Evolutionary conservation across 1,139 yeast species (phyloP), one percentile per base, ranked within the genome.

Genomic region (Zhuliangozyma parablackwelliae): DNA sequence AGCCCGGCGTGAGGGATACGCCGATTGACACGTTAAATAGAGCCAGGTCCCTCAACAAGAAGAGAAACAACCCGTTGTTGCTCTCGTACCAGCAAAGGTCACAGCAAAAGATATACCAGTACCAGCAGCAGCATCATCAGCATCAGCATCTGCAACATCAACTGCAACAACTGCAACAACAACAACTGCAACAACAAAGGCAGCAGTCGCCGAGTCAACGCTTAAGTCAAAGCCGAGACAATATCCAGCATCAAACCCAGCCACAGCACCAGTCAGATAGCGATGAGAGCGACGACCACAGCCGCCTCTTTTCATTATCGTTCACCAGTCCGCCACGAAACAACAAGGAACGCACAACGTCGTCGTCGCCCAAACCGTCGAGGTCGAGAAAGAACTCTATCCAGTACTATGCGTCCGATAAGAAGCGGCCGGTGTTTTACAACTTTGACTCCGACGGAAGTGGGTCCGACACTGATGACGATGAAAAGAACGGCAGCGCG

Each of bases 391-490:
- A 53, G 42, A 55, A 56, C 35, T 59, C 69, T 6, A 45, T 65
- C 37, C 62, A 60, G 44, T 63, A 63, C 40, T 53, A 58, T 26
- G 66, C 68, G 6, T 55, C 67, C 1, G 30, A 30, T 12, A 45
- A 49, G 37, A 44, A 45, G 38, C 50, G 53, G 39, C 55, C 64
- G 10, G 57, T 66, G 32, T 67, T 68, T 44, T 67, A 64, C 44
- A 60, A 65, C 41, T 51, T 65, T 34, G 57, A 63, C 31, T 53
- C 53, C 9, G 58, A 54, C 21, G 50, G 44, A 16, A 52, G 50
- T 31, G 47, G 41, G 20, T 43, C 38, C 6, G 36, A 36, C 34
- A 49, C 43, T 30, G 46, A 42, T 24, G 44, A 37, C 7, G 40
- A 39, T 11, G 38, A 37, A 24, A 27, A 23, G 24, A 9, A 23